A percentile compares a stretch with the other conserved stretches of the same genome.
These are phyloP conservation scores for Cystobasidium sp. DNA, from an alignment of 1,284 basidiomycete species.

Conservation along the genomic window DNA sequence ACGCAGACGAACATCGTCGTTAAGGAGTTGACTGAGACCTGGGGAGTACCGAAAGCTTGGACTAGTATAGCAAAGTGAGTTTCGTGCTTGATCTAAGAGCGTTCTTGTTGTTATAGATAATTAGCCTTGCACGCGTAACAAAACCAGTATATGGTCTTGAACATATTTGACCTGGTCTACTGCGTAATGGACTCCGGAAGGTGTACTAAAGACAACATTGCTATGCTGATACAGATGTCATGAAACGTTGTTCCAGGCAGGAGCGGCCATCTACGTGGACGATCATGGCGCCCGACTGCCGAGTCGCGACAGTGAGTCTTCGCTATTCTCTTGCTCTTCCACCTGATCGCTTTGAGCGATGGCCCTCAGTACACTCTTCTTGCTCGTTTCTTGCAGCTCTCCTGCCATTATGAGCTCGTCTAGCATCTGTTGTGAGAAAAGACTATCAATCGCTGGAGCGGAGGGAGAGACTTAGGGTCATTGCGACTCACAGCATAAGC, in stretches of 20 bases:
- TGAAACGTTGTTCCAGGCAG: background rate
- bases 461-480: background rate
- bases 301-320: constrained; percentile 50
- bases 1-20: constrained; percentile 16
- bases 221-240: background rate
- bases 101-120: constrained; percentile 4
- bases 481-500: constrained; percentile 75
- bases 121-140: background rate
- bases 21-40: constrained; percentile 37
- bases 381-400: constrained; percentile 96
- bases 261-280: background rate
- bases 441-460: background rate
- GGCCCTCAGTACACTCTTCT: constrained; percentile 91
- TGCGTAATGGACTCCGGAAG: no score
- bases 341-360: constrained; percentile 62
- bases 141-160: no score
- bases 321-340: constrained; percentile 57
- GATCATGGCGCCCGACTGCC: constrained; percentile 34
- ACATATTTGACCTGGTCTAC: no score
- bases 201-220: no score
- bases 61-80: constrained; percentile 26
- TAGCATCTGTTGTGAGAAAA: constrained; percentile 68
- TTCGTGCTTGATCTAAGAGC: background rate
- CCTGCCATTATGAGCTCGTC: constrained; percentile 98
- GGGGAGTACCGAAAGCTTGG: constrained; percentile 38